A percentile compares a stretch with the other conserved stretches of the same genome.
Conservation (phyloP, 495 filamentous ascomycete genomes). For the Tuber indicum region DNA sequence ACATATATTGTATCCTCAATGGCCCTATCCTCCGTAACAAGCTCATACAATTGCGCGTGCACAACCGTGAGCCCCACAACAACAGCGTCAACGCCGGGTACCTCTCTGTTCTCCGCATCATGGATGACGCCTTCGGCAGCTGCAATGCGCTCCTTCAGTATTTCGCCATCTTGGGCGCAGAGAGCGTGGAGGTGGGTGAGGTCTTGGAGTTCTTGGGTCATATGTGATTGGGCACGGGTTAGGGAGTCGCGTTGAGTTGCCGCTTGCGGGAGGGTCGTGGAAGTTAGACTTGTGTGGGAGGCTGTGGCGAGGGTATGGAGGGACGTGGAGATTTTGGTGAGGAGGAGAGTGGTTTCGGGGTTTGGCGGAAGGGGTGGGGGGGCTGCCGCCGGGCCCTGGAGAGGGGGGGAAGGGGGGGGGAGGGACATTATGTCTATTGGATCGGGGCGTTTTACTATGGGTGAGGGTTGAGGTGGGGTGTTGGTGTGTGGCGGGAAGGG, state of each 20-base stretch:
- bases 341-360: constrained; percentile 86
- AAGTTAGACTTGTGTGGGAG: constrained; percentile 47
- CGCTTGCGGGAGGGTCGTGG: constrained; percentile 54
- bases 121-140: constrained; percentile 75
- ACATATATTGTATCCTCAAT: constrained; percentile 80
- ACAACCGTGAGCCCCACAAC: constrained; percentile 92
- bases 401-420: constrained; percentile 61
- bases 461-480: constrained; percentile 54
- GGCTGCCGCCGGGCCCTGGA: constrained; percentile 46
- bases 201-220: constrained; percentile 65
- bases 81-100: constrained; percentile 74
- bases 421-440: constrained; percentile 45
- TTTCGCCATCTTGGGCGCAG: constrained; percentile 66
- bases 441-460: constrained; percentile 48
- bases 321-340: constrained; percentile 65
- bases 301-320: constrained; percentile 60
- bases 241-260: constrained; percentile 74
- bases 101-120: constrained; percentile 45
- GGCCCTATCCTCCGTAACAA: constrained; percentile 77
- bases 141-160: constrained; percentile 66
- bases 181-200: constrained; percentile 62
- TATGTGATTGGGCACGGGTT: constrained; percentile 54
- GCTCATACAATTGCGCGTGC: constrained; percentile 80
- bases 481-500: constrained; percentile 24
- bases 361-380: constrained; percentile 90